These are phyloP conservation scores for Akanthomyces uredinophilus DNA, from an alignment of 2,329 filamentous ascomycete species.

Conservation along the genomic window DNA sequence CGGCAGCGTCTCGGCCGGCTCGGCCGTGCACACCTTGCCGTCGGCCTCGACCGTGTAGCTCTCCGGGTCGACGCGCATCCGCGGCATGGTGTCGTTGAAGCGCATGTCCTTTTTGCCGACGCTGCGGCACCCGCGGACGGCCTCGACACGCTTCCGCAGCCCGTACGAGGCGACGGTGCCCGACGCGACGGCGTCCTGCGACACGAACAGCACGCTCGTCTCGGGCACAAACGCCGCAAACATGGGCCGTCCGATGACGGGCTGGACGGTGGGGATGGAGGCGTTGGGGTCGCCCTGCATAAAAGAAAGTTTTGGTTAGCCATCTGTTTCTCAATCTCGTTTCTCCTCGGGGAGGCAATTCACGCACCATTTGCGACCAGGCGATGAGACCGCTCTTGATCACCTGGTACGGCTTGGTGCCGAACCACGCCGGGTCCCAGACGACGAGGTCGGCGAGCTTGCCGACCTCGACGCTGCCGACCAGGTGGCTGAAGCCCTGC, in stretches of 20 bases:
- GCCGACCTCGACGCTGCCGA: constrained; percentile 82
- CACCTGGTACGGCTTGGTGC: constrained; percentile 74
- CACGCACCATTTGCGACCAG: constrained; percentile 72
- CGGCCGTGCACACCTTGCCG: constrained; percentile 66
- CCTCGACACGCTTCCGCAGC: constrained; percentile 72
- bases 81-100: constrained; percentile 75
- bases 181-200: constrained; percentile 60
- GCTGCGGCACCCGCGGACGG: constrained; percentile 69
- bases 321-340: too few species aligned
- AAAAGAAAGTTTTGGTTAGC: background rate
- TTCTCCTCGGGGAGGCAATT: too few species aligned
- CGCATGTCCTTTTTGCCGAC: constrained; percentile 87
- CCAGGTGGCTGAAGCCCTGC: constrained; percentile 81
- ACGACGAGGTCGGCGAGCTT: constrained; percentile 86
- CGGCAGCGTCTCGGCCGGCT: constrained; percentile 65
- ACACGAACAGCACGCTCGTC: constrained; percentile 80
- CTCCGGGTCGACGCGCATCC: constrained; percentile 90
- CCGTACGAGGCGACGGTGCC: constrained; percentile 68
- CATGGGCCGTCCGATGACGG: constrained; percentile 79
- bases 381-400: constrained; percentile 86
- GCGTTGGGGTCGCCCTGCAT: constrained; percentile 65
- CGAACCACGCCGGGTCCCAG: constrained; percentile 83
- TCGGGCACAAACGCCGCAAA: constrained; percentile 72
- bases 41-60: constrained; percentile 84
- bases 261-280: constrained; percentile 80